Conservation (phyloP, 169 alveolate species). For the Plasmodium gonderi region DNA sequence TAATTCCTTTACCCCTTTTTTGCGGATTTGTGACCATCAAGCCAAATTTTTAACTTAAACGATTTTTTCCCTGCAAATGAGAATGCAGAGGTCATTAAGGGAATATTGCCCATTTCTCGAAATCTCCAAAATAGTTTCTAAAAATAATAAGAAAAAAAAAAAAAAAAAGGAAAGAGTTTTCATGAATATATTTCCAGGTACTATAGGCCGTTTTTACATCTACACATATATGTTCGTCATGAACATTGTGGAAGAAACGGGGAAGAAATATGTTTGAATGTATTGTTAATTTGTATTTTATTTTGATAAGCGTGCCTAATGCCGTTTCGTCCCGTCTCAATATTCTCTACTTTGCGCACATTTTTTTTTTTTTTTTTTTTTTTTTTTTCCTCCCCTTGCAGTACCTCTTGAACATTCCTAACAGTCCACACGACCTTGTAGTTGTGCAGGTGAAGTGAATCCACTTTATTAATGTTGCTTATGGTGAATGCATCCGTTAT, state of each 20-base stretch:
- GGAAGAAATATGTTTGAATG: too few relatives aligned
- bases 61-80: constrained; percentile 75
- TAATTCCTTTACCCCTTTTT: constrained; percentile 46
- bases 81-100: constrained; percentile 69
- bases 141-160: constrained; percentile 11
- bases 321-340: too few relatives aligned
- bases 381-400: not conserved
- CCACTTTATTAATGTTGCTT: constrained; percentile 71
- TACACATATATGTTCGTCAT: too few relatives aligned
- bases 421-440: constrained; percentile 74
- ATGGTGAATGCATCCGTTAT: constrained; percentile 63
- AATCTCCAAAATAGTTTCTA: constrained; percentile 75
- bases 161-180: not conserved
- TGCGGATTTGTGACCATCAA: constrained; percentile 76
- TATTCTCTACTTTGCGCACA: too few relatives aligned
- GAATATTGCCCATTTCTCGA: constrained; percentile 75
- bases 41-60: constrained; percentile 73
- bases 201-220: too few relatives aligned
- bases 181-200: too few relatives aligned
- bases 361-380: not conserved
- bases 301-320: too few relatives aligned
- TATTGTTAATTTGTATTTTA: too few relatives aligned
- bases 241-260: too few relatives aligned
- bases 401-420: constrained; percentile 75
- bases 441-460: constrained; percentile 72